Conservation (phyloP, 139 green algal species). For the Marvania coccoides region DNA sequence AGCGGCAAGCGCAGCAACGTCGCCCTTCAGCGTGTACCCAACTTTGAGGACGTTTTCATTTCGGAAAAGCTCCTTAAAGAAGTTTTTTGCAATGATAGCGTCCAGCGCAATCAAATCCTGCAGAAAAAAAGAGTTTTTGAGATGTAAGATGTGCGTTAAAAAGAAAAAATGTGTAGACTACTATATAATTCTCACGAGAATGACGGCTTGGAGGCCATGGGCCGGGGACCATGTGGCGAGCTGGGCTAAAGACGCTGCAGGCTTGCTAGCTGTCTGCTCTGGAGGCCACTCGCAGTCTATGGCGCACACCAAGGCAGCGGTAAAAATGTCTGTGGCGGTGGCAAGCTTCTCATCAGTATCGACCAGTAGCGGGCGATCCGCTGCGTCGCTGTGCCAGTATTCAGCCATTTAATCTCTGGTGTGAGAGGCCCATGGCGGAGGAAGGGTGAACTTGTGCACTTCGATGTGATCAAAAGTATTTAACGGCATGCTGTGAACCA, state of each 20-base stretch:
- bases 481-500: background rate
- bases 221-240: background rate
- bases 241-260: background rate
- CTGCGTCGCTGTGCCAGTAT: background rate
- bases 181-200: background rate
- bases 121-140: background rate
- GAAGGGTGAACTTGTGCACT: background rate
- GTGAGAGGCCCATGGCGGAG: background rate
- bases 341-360: background rate
- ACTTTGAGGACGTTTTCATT: slow-evolving; percentile 4
- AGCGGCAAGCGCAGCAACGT: slow-evolving; percentile 22
- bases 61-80: slow-evolving; percentile 13
- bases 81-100: background rate
- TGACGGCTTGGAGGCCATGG: background rate
- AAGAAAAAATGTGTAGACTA: background rate
- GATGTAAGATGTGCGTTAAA: background rate
- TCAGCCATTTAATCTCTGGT: background rate
- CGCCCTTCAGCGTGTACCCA: slow-evolving; percentile 26
- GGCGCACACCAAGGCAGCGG: background rate
- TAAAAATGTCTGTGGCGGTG: background rate
- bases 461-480: background rate
- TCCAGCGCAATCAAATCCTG: background rate
- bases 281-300: background rate
- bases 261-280: background rate
- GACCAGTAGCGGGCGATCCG: background rate